Percentiles rank a stretch among this genome's conserved stretches.
Conservation (phyloP, 768 basidiomycete genomes). For the Phallus indusiatus region DNA sequence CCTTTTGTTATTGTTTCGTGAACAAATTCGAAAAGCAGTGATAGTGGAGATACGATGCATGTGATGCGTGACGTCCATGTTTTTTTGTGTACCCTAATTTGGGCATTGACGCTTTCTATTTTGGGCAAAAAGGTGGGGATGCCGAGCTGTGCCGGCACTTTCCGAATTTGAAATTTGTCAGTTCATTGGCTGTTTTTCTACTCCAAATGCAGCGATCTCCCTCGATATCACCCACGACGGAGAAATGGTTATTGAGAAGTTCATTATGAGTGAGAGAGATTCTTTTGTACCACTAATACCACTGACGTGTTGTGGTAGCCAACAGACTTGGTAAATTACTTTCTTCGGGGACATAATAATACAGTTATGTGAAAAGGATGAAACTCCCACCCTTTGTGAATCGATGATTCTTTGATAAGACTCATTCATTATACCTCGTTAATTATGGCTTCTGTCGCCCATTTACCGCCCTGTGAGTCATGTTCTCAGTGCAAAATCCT, state of each 20-base stretch:
- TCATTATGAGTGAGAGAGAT: background rate
- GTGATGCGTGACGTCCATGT: background rate
- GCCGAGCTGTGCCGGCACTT: background rate
- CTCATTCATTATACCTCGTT: too few relatives aligned
- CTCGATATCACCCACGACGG: background rate
- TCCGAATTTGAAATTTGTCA: background rate
- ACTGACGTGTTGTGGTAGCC: background rate
- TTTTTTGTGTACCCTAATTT: background rate
- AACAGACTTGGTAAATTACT: too few relatives aligned
- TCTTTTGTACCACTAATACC: background rate
- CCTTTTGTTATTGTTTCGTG: background rate
- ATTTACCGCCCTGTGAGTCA: too few relatives aligned
- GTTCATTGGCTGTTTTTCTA: background rate
- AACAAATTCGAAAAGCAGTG: background rate
- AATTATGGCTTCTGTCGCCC: too few relatives aligned
- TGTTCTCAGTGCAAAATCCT: too few relatives aligned
- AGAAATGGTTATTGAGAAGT: background rate
- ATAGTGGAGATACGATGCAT: background rate
- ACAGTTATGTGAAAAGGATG: too few relatives aligned
- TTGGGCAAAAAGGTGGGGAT: background rate
- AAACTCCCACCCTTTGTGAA: too few relatives aligned
- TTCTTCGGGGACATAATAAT: too few relatives aligned
- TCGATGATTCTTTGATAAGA: too few relatives aligned
- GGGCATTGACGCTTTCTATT: background rate
- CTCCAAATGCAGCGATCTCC: background rate